Evolutionary conservation across 257 asterid genomes (phyloP).

Genomic region (Eucommia ulmoides): DNA sequence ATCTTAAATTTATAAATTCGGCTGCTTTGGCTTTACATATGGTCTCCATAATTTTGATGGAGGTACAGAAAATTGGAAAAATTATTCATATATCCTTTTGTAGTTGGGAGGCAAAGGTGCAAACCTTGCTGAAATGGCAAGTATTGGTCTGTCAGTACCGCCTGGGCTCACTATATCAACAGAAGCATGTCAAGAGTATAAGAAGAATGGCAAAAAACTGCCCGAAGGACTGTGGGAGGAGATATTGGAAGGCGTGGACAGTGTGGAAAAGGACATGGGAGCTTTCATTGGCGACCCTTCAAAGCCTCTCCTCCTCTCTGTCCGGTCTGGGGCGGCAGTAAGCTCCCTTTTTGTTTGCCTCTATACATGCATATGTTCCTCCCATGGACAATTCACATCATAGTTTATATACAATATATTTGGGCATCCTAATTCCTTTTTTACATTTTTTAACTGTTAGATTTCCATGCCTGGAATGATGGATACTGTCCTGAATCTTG

Average conservation of each 20-base stretch:
- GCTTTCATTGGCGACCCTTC: conserved; percentile 80
- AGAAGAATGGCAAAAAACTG: conserved; percentile 51
- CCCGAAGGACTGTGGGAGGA: conserved; percentile 81
- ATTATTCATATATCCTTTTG: too few relatives aligned
- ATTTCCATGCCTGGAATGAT: conserved; percentile 99
- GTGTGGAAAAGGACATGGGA: conserved; percentile 74
- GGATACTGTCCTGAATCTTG: conserved; percentile 96
- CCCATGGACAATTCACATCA: too few relatives aligned
- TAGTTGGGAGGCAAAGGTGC: conserved; percentile 98
- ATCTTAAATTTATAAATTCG: too few relatives aligned
- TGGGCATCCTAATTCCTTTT: too few relatives aligned
- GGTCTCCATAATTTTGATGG: too few relatives aligned
- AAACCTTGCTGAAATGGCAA: conserved; percentile 98
- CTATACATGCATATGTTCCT: background rate
- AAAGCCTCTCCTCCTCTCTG: conserved; percentile 81
- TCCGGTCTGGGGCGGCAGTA: conserved; percentile 92
- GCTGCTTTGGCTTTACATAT: too few relatives aligned
- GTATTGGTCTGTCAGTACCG: conserved; percentile 89
- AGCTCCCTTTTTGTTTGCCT: conserved; percentile 10
- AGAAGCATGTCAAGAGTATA: conserved; percentile 92
- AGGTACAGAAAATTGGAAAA: too few relatives aligned
- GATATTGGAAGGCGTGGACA: conserved; percentile 50
- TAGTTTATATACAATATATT: too few relatives aligned
- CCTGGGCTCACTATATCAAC: conserved; percentile 96
- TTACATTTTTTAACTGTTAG: too few relatives aligned